Evolutionary conservation across 2,329 filamentous ascomycete genomes (phyloP).

Genomic region (Hypoxylon sp.): DNA sequence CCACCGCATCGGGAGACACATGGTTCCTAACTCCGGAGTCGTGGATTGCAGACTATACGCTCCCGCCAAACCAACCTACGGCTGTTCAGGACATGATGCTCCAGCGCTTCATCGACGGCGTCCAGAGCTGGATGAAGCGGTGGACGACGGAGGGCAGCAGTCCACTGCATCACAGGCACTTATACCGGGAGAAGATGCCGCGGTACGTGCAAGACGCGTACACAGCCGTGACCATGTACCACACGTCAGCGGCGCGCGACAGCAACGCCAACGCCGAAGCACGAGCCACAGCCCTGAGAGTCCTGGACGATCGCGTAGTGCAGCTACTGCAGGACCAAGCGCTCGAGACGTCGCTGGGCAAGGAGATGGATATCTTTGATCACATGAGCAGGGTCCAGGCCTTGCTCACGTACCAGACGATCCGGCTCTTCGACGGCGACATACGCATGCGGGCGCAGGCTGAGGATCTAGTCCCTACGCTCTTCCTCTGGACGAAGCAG

Average conservation of each 20-base stretch:
- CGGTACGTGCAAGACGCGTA: slow-evolving; percentile 51
- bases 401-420: slow-evolving; percentile 54
- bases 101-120: slow-evolving; percentile 50
- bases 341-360: slow-evolving; percentile 34
- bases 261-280: slow-evolving; percentile 29
- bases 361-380: slow-evolving; percentile 37
- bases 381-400: slow-evolving; percentile 49
- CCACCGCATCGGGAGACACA: slow-evolving; percentile 1
- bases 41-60: slow-evolving; percentile 44
- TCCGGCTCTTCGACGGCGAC: slow-evolving; percentile 57
- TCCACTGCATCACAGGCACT: slow-evolving; percentile 47
- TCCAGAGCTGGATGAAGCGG: slow-evolving; percentile 47
- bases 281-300: slow-evolving; percentile 37
- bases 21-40: slow-evolving; percentile 48
- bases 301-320: slow-evolving; percentile 49
- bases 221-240: slow-evolving; percentile 46
- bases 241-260: slow-evolving; percentile 18
- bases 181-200: slow-evolving; percentile 49
- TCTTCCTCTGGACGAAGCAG: slow-evolving; percentile 48
- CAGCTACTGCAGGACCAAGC: slow-evolving; percentile 48
- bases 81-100: slow-evolving; percentile 39
- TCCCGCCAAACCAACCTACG: slow-evolving; percentile 12
- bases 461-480: slow-evolving; percentile 52
- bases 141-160: slow-evolving; percentile 48
- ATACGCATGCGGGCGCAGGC: slow-evolving; percentile 54